Conservation (phyloP, 164 flowering plant species). For the Santalum album region DNA sequence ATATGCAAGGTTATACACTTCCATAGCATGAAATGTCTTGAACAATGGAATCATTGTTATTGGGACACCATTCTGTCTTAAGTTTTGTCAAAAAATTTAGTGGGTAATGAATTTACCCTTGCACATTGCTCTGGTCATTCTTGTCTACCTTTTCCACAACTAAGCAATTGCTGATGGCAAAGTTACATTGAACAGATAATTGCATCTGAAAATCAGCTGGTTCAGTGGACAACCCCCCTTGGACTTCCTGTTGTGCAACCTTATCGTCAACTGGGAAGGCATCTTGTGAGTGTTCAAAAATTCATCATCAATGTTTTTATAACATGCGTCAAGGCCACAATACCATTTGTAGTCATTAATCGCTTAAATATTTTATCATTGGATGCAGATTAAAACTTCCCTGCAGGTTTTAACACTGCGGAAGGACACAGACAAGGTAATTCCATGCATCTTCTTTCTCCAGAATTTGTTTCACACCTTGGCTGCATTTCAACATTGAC, state of each 20-base stretch:
- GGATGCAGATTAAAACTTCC: constrained; percentile 1
- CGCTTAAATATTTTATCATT: background rate
- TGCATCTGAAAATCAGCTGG: constrained; percentile 4
- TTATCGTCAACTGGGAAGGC: constrained; percentile 2
- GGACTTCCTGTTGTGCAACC: constrained; percentile 7
- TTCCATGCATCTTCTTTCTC: background rate
- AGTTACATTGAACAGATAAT: constrained; percentile 2
- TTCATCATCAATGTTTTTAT: background rate
- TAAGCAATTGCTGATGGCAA: background rate
- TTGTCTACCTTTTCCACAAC: background rate
- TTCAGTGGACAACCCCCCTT: constrained; percentile 5
- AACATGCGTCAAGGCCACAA: background rate
- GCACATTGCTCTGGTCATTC: too few relatives aligned
- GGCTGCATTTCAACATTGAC: too few relatives aligned
- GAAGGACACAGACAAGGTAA: background rate
- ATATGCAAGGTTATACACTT: too few relatives aligned
- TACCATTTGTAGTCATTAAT: background rate
- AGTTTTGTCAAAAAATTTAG: too few relatives aligned
- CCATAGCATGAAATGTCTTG: too few relatives aligned
- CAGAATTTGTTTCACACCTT: too few relatives aligned
- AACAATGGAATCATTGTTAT: too few relatives aligned
- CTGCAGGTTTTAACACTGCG: background rate
- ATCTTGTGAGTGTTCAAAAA: background rate
- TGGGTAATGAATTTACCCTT: too few relatives aligned
- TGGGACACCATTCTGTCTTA: too few relatives aligned